A percentile compares a stretch with the other conserved stretches of the same genome.
These are phyloP conservation scores for Xylariaceae sp. DNA, from an alignment of 2,329 filamentous ascomycete genomes.

Conservation along the genomic window DNA sequence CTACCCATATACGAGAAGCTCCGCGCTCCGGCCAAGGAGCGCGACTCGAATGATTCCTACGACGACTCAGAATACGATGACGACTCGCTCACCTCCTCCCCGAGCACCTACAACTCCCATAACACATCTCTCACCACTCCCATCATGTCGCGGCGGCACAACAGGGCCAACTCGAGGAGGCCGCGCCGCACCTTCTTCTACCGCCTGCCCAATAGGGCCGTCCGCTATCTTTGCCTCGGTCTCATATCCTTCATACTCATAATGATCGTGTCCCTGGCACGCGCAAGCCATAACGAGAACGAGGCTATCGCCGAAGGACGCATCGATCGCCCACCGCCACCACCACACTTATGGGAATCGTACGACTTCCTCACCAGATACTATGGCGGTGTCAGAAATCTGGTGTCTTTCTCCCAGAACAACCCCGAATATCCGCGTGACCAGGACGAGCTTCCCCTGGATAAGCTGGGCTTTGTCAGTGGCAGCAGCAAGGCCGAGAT, in stretches of 20 bases:
- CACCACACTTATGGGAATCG: slow-evolving; percentile 70
- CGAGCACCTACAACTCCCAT: slow-evolving; percentile 47
- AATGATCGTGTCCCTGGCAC: slow-evolving; percentile 68
- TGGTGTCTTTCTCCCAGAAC: slow-evolving; percentile 61
- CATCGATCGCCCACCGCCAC: slow-evolving; percentile 37
- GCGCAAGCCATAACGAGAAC: slow-evolving; percentile 66
- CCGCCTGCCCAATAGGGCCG: slow-evolving; percentile 62
- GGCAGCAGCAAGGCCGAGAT: slow-evolving; percentile 22
- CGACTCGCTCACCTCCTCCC: slow-evolving; percentile 34
- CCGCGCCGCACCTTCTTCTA: slow-evolving; percentile 39
- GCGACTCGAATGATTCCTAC: slow-evolving; percentile 43
- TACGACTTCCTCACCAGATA: slow-evolving; percentile 84
- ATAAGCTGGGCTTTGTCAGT: slow-evolving; percentile 29
- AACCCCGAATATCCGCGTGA: slow-evolving; percentile 71
- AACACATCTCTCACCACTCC: slow-evolving; percentile 38
- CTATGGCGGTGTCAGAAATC: slow-evolving; percentile 73
- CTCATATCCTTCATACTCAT: slow-evolving; percentile 63
- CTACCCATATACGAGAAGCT: slow-evolving; percentile 46
- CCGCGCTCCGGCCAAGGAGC: slow-evolving; percentile 37
- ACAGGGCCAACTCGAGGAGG: slow-evolving; percentile 22
- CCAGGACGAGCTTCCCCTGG: slow-evolving; percentile 48
- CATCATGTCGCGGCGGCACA: slow-evolving; percentile 33
- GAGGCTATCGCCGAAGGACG: slow-evolving; percentile 50
- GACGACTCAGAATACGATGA: slow-evolving; percentile 33
- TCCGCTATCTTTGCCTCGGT: slow-evolving; percentile 69